Evolutionary conservation across 208 protist genomes (phyloP), one percentile per base, ranked within the genome.

Genomic region (Trypanosoma theileri): DNA sequence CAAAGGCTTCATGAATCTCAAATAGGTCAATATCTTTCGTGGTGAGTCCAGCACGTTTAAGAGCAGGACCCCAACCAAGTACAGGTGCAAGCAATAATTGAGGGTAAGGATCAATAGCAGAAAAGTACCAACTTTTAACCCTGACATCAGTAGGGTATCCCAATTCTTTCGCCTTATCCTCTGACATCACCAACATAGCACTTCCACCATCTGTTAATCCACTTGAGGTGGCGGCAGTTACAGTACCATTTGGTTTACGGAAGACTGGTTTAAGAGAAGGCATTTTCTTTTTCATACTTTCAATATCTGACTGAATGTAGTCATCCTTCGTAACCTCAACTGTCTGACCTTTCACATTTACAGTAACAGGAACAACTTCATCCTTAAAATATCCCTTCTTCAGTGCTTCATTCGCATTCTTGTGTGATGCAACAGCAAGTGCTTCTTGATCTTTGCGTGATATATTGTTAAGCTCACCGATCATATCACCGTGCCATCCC

Each of bases 1-100:
- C 86, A 67, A 96, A 96, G 1, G 91, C 91, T 71, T 96, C 91
- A 59, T 96, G 91, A 26, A 96, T 88, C 66, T 96, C 91, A 60
- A 88, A 92, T 7, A 93, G 66, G 64, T 95, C 89, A 41, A 96
- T 89, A 57, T 96, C 85, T 50, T 94, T 75, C 21, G 88, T 28
- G 11, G 75, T 85, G 19, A 95, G 22, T 4, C 87, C 87, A 19
- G 89, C 89, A 53, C 81, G 75, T 55, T 92, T 80, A 28, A 95
- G 69, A 44, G 59, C 68, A 44, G 81, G 74, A 13, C 85, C 89
- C 80, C 94, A 92, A 0, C 86, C 89, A 16, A 95, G 69, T 45
- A 85, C 89, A 46, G 92, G 92, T 16, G 88, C 92, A 26, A 96
- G 71, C 2, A 96, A 68, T 11, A 96, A 71, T 80, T 96, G 85